Base-by-base conservation (phyloP, 106 monocot genomes). In the Platanthera zijinensis region DNA sequence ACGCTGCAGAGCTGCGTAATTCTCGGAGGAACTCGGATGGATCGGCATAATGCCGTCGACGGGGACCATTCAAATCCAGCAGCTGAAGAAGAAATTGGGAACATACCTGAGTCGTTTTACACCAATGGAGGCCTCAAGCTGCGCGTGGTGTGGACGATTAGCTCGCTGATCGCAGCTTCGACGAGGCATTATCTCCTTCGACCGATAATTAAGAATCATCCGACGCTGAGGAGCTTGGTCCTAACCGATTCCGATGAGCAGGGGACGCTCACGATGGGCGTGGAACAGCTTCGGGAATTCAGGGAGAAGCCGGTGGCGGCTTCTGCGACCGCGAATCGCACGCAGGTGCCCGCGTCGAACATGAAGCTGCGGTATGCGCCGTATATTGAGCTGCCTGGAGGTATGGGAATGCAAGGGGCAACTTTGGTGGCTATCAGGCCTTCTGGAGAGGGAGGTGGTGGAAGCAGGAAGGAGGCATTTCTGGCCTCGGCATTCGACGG, bases 31-130 rank as follows among this genome's bases (percentile, higher is more conserved):
- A 93, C 88, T 5, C 80, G 56, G 8, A 71, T 87, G 2, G 90
- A 88, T 52, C 72, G 75, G 28, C 85, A 87, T 2, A 48, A 70
- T 17, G 78, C 49, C 12, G 39, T 61, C 9, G 5, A 63, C 2
- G 69, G 81, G 63, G 81, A 82, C 52, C 81, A 80, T 22, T 32
- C 63, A 3, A 18, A 5, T 0, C 18, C 51, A 4, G 8, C 17
- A 50, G 69, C 12, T 47, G 75, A 18, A 39, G 92, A 89, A 53
- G 88, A 90, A 72, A 88, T 84, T 78, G 93, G 86, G 13, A 90
- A 86, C 86, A 93, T 93, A 83, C 93, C 93, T 7, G 93, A 93
- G 62, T 90, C 93, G 3, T 93, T 93, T 82, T 90, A 93, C 80
- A 93, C 90, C 7, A 90, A 93, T 51, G 93, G 93, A 7, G 93